Base-by-base conservation (phyloP, 352 stramenopile genomes). In the Pythium dissotocum region DNA sequence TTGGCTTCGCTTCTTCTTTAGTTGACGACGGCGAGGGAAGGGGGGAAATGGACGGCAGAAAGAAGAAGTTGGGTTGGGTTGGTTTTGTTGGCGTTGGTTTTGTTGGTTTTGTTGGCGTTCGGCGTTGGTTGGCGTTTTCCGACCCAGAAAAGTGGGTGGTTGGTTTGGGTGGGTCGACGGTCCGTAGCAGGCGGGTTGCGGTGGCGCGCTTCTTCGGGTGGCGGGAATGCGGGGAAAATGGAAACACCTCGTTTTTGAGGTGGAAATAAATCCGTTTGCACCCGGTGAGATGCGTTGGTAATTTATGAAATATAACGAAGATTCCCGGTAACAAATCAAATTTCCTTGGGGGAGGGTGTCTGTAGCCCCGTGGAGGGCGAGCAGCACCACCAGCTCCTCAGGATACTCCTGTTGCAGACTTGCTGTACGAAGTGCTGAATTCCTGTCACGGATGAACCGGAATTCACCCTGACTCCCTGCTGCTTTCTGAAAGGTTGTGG, bases 191-290 rank as follows among this genome's bases (percentile, higher is more conserved):
- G 4, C 33, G 33, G 5, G 6, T 48, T 3, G 40, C 6, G 36
- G 36, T 48, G 6, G 10, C 40, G 33, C 4, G 33, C 4, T 8
- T 36, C 33, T 36, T 16, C 6, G 36, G 36, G 9, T 48, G 40
- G 40, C 40, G 40, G 40, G 40, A 48, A 48, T 5, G 4, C 5
- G 10, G 2, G 14, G 40, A 48, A 48, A 48, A 18, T 14, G 40
- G 40, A 48, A 48, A 48, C 40, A 48, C 40, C 40, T 48, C 40
- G 40, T 6, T 48, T 48, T 48, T 48, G 40, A 48, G 40, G 40
- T 48, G 40, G 5, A 48, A 48, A 48, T 36, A 8, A 8, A 36
- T 4, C 33, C 33, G 33, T 36, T 36, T 36, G 33, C 33, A 36
- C 4, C 33, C 4, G 8, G 8, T 8, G 4, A 4, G 8, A 4